Base-by-base conservation (phyloP, 1,139 yeast genomes). In the Chernovozyma sophiae-reginae region DNA sequence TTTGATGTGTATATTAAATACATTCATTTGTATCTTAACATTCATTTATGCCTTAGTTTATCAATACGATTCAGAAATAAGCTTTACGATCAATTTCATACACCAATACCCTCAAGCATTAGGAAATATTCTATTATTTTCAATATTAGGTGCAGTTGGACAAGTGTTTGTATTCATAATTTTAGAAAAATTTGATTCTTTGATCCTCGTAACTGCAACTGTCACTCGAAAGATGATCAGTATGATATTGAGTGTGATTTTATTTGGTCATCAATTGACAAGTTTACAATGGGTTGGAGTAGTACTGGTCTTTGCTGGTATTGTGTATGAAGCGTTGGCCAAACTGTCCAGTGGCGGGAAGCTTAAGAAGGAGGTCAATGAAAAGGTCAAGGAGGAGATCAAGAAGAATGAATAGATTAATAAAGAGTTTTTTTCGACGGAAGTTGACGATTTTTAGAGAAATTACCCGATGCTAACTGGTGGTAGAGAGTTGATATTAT, bases 181-280 rank as follows among this genome's bases (percentile, higher is more conserved):
- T 1, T 65, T 92, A 35, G 95, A 86, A 49, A 70, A 77, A 42
- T 92, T 86, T 54, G 96, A 92, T 36, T 86, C 96, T 3, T 67
- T 92, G 42, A 75, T 86, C 1, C 66, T 92, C 37, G 89, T 92
- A 25, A 90, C 96, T 23, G 94, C 95, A 15, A 94, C 97, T 0
- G 97, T 92, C 7, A 90, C 98, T 1, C 74, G 99, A 46, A 92
- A 92, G 55, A 90, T 92, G 97, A 68, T 89, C 37, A 87, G 97
- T 35, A 90, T 92, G 97, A 71, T 89, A 16, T 62, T 92, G 41
- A 85, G 96, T 52, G 96, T 92, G 36, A 57, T 86, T 3, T 66
- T 92, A 48, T 92, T 89, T 61, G 94, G 92, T 14, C 97, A 92
- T 54, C 57, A 58, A 4, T 72, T 92, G 47, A 70, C 66, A 24